Conservation (phyloP, 1,139 yeast species). For the Taphrina pruni region DNA sequence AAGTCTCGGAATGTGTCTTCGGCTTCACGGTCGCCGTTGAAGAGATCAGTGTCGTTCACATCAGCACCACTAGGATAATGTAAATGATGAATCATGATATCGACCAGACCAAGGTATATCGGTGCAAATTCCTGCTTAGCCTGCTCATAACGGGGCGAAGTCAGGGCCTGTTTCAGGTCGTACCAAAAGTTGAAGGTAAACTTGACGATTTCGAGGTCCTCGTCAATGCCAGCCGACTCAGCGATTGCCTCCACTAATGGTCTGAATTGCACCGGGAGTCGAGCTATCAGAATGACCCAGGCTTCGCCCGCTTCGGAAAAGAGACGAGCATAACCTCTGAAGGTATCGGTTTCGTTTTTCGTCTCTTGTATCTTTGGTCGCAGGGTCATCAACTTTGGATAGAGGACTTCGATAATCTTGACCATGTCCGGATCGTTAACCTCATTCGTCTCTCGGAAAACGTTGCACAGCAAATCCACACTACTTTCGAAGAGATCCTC, state of each 20-base stretch:
- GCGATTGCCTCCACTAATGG: slow-evolving; percentile 78
- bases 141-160: slow-evolving; percentile 66
- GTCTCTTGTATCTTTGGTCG: slow-evolving; percentile 59
- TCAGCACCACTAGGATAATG: slow-evolving; percentile 67
- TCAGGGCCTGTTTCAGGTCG: slow-evolving; percentile 71
- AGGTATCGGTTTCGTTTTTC: slow-evolving; percentile 70
- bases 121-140: slow-evolving; percentile 66
- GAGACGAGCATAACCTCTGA: slow-evolving; percentile 74
- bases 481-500: slow-evolving; percentile 79
- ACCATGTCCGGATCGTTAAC: slow-evolving; percentile 59
- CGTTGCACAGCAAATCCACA: slow-evolving; percentile 79
- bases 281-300: slow-evolving; percentile 88
- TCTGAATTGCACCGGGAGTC: slow-evolving; percentile 70
- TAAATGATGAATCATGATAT: slow-evolving; percentile 71
- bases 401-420: slow-evolving; percentile 69
- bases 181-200: slow-evolving; percentile 95
- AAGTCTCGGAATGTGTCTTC: slow-evolving; percentile 94
- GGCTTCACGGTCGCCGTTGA: slow-evolving; percentile 71
- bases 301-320: slow-evolving; percentile 94
- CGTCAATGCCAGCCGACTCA: slow-evolving; percentile 63
- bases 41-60: slow-evolving; percentile 50
- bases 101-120: slow-evolving; percentile 67
- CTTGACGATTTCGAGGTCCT: slow-evolving; percentile 85
- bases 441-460: slow-evolving; percentile 81
- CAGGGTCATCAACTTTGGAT: slow-evolving; percentile 68